Conservation (phyloP, 2,329 filamentous ascomycete species). For the Drechslerella coelobrocha region DNA sequence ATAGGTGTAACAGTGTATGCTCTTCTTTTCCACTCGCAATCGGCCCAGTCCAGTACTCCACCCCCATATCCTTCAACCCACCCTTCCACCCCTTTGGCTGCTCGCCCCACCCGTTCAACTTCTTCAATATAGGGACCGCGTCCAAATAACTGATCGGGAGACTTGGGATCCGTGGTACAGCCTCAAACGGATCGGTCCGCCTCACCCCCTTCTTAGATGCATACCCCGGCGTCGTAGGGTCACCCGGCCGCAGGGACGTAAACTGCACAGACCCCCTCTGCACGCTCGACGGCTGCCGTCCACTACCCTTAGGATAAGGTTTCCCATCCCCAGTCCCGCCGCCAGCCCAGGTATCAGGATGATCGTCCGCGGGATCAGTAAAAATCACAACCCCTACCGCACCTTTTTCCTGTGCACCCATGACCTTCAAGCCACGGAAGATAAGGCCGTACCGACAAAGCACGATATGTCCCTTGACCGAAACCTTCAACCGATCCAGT, state of each 20-base stretch:
- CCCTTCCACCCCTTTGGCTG: conserved; percentile 78
- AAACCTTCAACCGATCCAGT: conserved; percentile 73
- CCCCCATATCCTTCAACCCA: conserved; percentile 74
- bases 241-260: conserved; percentile 82
- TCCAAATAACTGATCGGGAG: conserved; percentile 88
- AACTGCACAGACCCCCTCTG: conserved; percentile 82
- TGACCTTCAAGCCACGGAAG: conserved; percentile 83
- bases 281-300: conserved; percentile 80
- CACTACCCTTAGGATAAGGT: conserved; percentile 76
- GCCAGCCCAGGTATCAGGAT: conserved; percentile 45
- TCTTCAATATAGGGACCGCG: conserved; percentile 75
- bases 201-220: conserved; percentile 73
- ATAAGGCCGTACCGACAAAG: conserved; percentile 59
- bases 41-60: conserved; percentile 76
- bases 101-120: conserved; percentile 74
- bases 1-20: conserved; percentile 34
- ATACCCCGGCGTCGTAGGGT: conserved; percentile 88
- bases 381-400: conserved; percentile 90
- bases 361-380: conserved; percentile 77
- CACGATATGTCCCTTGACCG: conserved; percentile 79
- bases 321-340: conserved; percentile 78
- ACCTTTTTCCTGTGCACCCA: conserved; percentile 86
- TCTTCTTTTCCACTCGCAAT: conserved; percentile 75
- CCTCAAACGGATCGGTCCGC: conserved; percentile 61
- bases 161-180: conserved; percentile 77